Base-by-base conservation (phyloP, 2,329 filamentous ascomycete genomes). In the Cladobotryum mycophilum region DNA sequence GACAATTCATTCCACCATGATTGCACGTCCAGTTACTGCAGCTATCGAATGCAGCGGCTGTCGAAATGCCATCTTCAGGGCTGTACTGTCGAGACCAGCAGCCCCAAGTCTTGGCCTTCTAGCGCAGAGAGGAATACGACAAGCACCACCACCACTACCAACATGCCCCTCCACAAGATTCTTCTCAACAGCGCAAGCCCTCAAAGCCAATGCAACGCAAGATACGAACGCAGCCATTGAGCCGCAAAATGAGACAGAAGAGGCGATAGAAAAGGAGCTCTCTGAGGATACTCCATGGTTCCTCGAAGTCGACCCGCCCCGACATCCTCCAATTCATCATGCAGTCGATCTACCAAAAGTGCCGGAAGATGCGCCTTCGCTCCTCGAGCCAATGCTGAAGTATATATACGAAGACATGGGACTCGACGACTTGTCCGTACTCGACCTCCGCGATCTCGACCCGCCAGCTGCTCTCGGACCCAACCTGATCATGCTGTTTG, bases 401-500 rank as follows among this genome's bases (percentile, higher is more conserved):
- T 89, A 90, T 63, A 76, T 89, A 2, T 90, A 88, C 6, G 81
- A 91, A 53, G 88, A 95, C 30, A 82, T 96, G 58, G 93, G 93
- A 35, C 74, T 99, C 38, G 89, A 96, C 64, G 81, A 90, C 51
- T 74, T 99, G 43, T 77, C 77, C 1, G 70, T 99, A 5, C 75
- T 96, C 44, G 93, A 99, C 63, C 76, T 99, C 33, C 88, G 93
- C 51, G 73, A 81, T 36, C 76, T 97, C 45, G 88, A 96, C 60
- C 90, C 91, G 1, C 88, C 91, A 0, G 85, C 92, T 1, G 91
- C 91, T 0, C 78, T 99, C 1, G 93, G 93, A 1, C 82, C 88
- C 2, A 91, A 92, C 60, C 77, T 96, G 25, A 78, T 99, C 48
- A 97, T 97, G 93, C 71, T 99, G 30, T 82, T 99, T 56, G 90